Evolutionary conservation across 225 moss, liverwort and hornwort genomes (phyloP).

Genomic region (Marchantia paleacea): DNA sequence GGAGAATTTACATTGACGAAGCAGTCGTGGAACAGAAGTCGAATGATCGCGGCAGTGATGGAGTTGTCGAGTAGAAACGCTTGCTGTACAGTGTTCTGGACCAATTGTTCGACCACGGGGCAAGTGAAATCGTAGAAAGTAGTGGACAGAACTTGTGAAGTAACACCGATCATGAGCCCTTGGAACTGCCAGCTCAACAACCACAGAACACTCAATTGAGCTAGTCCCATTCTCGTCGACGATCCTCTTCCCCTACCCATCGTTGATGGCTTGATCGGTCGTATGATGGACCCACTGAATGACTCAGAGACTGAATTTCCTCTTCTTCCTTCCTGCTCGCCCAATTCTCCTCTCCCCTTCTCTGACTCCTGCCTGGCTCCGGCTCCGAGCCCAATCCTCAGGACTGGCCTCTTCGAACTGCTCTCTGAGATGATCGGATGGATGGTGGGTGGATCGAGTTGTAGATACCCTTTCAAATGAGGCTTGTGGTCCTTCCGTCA

Average conservation of each 20-base stretch:
- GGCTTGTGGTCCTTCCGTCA: not conserved
- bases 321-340: not conserved
- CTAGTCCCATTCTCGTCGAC: not conserved
- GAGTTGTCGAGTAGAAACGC: constrained; percentile 42
- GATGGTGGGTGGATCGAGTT: no score
- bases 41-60: constrained; percentile 36
- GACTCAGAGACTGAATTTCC: not conserved
- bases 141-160: constrained; percentile 29
- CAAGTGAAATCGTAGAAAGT: constrained; percentile 42
- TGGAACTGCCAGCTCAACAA: constrained; percentile 35
- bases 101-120: constrained; percentile 34
- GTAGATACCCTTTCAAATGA: no score
- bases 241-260: constrained; percentile 10
- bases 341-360: not conserved
- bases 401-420: not conserved
- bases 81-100: constrained; percentile 37
- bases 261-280: not conserved
- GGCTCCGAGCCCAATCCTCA: not conserved
- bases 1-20: constrained; percentile 28
- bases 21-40: constrained; percentile 47
- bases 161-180: constrained; percentile 25
- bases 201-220: constrained; percentile 37
- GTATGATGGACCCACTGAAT: no score
- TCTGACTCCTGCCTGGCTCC: not conserved
- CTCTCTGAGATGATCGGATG: not conserved